These are phyloP conservation scores for Monosporascus sp. DNA, from an alignment of 2,329 filamentous ascomycete species.

Conservation along the genomic window DNA sequence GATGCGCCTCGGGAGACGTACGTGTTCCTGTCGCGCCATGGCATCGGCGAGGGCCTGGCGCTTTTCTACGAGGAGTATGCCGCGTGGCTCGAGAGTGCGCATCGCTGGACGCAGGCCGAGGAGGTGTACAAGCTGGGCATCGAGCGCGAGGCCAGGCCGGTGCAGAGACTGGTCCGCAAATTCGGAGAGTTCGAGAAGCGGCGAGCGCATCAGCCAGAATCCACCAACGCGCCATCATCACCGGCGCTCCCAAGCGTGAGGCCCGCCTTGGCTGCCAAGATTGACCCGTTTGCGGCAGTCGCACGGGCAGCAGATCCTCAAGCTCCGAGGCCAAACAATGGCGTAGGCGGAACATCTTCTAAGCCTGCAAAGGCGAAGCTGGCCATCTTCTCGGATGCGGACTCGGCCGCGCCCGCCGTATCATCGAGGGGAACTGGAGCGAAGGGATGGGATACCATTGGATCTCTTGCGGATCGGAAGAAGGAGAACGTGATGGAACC, in stretches of 20 bases:
- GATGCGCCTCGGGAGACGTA: constrained; percentile 92
- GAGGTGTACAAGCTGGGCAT: constrained; percentile 91
- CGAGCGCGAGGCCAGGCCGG: constrained; percentile 78
- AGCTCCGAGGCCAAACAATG: constrained; percentile 46
- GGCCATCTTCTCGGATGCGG: constrained; percentile 81
- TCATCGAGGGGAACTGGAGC: constrained; percentile 46
- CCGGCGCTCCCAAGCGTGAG: constrained; percentile 80
- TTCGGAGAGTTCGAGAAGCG: constrained; percentile 87
- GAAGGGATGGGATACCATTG: constrained; percentile 89
- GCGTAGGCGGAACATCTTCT: constrained; percentile 43
- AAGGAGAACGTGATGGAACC: constrained; percentile 89
- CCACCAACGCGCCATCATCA: constrained; percentile 65
- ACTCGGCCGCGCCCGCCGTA: constrained; percentile 52
- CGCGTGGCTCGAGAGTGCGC: constrained; percentile 79
- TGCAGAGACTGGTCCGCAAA: constrained; percentile 76
- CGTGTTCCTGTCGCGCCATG: constrained; percentile 82
- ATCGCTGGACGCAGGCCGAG: constrained; percentile 83
- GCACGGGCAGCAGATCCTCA: constrained; percentile 59
- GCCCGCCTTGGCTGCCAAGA: constrained; percentile 77
- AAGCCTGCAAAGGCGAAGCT: constrained; percentile 76
- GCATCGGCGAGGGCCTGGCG: constrained; percentile 79
- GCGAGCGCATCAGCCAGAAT: constrained; percentile 58
- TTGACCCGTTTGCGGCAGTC: constrained; percentile 69
- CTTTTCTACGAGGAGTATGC: constrained; percentile 97
- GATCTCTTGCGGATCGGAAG: constrained; percentile 77